Conservation (phyloP, 768 basidiomycete genomes). For the Phylloporus rhodoxanthus region DNA sequence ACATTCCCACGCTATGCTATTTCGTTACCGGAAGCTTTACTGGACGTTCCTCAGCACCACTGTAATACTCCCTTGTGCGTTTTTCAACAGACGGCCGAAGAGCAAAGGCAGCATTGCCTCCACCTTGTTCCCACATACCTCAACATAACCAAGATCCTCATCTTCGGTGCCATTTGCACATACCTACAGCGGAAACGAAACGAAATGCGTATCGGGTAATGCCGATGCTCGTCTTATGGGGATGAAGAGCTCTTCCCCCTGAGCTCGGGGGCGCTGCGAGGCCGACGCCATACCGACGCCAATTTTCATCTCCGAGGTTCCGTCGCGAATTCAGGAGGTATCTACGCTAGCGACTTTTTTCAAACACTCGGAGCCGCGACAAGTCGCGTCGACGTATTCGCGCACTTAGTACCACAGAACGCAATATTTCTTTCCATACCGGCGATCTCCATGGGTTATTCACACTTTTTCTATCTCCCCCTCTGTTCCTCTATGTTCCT, state of each 20-base stretch:
- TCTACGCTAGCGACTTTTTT: no score
- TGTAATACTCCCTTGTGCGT: no score
- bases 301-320: neutral
- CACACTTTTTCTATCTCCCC: no score
- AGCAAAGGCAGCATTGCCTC: neutral
- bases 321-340: neutral
- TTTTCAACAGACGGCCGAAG: neutral
- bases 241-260: neutral
- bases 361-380: no score
- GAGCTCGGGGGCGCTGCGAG: neutral
- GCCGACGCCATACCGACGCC: neutral
- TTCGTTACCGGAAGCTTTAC: no score
- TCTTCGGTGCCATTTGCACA: neutral
- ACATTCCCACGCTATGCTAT: no score
- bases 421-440: neutral
- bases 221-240: neutral
- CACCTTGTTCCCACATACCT: neutral
- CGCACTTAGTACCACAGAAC: no score
- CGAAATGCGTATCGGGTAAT: neutral
- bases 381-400: no score
- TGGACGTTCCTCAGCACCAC: no score
- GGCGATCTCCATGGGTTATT: neutral
- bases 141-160: neutral
- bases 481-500: no score
- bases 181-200: neutral